Evolutionary conservation across 169 alveolate species (phyloP).

Genomic region (Eimeria maxima): DNA sequence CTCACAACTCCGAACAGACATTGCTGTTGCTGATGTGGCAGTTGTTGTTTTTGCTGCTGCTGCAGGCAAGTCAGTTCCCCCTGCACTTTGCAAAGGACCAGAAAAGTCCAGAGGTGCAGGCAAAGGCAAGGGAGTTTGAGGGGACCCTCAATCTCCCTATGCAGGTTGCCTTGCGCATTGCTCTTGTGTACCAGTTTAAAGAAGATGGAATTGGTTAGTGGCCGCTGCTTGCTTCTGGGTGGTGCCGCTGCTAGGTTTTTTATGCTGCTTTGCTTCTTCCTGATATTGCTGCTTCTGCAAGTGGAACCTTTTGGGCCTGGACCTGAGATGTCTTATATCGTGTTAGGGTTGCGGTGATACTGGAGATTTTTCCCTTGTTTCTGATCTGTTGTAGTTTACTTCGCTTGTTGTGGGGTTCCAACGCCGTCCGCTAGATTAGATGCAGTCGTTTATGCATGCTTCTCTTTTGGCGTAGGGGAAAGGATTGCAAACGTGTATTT

Average conservation of each 20-base stretch:
- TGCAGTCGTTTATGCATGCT: not conserved
- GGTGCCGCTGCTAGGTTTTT: not conserved
- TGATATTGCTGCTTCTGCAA: not conserved
- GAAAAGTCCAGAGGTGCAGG: conserved; percentile 76
- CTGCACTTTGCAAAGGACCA: conserved; percentile 48
- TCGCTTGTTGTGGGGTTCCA: not conserved
- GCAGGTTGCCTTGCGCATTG: conserved; percentile 62
- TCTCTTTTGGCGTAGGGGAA: conserved; percentile 28
- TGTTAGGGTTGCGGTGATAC: not conserved
- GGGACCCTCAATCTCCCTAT: not conserved
- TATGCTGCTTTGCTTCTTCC: not conserved
- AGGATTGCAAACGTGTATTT: conserved; percentile 28
- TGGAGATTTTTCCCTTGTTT: not conserved
- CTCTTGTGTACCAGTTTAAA: conserved; percentile 65
- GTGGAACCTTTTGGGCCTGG: not conserved
- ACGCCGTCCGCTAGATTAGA: not conserved
- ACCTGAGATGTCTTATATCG: no score
- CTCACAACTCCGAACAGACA: not conserved
- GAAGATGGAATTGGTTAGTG: conserved; percentile 46
- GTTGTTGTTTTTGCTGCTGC: conserved; percentile 1
- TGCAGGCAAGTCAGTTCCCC: not conserved
- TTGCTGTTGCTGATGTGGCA: not conserved
- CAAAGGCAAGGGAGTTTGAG: conserved; percentile 21
- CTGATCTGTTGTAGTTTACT: not conserved
- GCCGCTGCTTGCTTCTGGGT: not conserved